A percentile compares a stretch with the other conserved stretches of the same genome.
Conservation (phyloP, 2,329 filamentous ascomycete genomes). For the Colletotrichum truncatum region DNA sequence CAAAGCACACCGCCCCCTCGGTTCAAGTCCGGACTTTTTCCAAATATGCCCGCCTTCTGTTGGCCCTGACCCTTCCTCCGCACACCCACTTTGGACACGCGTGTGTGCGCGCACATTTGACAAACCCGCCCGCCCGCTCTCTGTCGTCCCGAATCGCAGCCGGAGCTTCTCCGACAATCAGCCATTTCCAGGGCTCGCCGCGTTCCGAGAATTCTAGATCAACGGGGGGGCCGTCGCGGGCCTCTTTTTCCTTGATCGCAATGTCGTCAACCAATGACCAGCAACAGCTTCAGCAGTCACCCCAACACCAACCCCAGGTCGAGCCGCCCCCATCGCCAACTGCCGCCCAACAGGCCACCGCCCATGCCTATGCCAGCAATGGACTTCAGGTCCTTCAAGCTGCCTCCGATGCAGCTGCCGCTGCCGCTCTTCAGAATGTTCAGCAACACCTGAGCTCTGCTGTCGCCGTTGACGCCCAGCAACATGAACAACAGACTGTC, state of each 20-base stretch:
- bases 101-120: neutral
- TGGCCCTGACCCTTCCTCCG: neutral
- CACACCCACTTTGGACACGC: neutral
- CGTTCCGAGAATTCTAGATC: slow-evolving; percentile 16
- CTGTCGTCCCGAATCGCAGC: slow-evolving; percentile 29
- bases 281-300: slow-evolving; percentile 3
- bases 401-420: slow-evolving; percentile 49
- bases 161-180: slow-evolving; percentile 55
- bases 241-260: neutral
- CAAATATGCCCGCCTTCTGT: too few relatives aligned
- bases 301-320: slow-evolving; percentile 27
- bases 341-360: slow-evolving; percentile 36
- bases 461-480: slow-evolving; percentile 32
- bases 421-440: slow-evolving; percentile 49
- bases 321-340: slow-evolving; percentile 32
- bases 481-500: slow-evolving; percentile 1
- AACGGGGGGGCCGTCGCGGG: slow-evolving; percentile 10
- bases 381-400: slow-evolving; percentile 56
- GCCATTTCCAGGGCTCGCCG: slow-evolving; percentile 40
- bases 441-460: slow-evolving; percentile 41
- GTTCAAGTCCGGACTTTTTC: too few relatives aligned
- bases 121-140: neutral
- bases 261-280: slow-evolving; percentile 15
- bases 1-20: neutral
- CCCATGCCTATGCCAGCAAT: slow-evolving; percentile 55